Conservation (phyloP, 1,284 basidiomycete species). For the Ganoderma lingzhi region DNA sequence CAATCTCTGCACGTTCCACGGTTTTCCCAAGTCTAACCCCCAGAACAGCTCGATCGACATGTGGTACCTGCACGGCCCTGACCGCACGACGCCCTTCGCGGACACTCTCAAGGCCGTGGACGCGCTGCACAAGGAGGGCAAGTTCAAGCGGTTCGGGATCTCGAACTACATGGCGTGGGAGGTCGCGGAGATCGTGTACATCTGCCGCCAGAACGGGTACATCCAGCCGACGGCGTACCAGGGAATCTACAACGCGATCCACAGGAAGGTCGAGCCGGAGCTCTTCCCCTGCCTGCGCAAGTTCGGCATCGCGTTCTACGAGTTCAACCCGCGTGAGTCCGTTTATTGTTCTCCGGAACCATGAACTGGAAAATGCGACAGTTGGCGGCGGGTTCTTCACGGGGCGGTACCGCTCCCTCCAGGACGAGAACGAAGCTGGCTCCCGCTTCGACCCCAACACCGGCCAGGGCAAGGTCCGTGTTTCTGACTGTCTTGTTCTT, state of each 20-base stretch:
- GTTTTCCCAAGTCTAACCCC: too few relatives aligned
- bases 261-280: constrained; percentile 62
- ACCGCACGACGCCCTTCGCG: constrained; percentile 55
- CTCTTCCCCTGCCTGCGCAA: constrained; percentile 71
- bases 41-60: constrained; percentile 44
- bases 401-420: constrained; percentile 41
- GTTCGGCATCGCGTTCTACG: constrained; percentile 68
- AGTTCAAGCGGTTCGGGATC: constrained; percentile 55
- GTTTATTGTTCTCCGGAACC: neutral
- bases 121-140: constrained; percentile 58
- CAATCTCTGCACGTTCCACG: too few relatives aligned
- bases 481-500: neutral
- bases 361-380: constrained; percentile 27
- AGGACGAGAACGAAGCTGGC: constrained; percentile 45
- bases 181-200: constrained; percentile 69
- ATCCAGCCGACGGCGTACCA: constrained; percentile 76
- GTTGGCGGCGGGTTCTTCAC: constrained; percentile 51
- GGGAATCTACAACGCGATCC: constrained; percentile 66
- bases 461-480: constrained; percentile 41
- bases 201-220: constrained; percentile 62
- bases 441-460: constrained; percentile 49
- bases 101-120: constrained; percentile 58
- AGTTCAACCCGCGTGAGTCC: constrained; percentile 56
- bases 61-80: constrained; percentile 65
- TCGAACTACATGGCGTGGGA: constrained; percentile 65